These are phyloP conservation scores for Dichomitus squalens DNA, from an alignment of 1,284 basidiomycete species.

Conservation along the genomic window DNA sequence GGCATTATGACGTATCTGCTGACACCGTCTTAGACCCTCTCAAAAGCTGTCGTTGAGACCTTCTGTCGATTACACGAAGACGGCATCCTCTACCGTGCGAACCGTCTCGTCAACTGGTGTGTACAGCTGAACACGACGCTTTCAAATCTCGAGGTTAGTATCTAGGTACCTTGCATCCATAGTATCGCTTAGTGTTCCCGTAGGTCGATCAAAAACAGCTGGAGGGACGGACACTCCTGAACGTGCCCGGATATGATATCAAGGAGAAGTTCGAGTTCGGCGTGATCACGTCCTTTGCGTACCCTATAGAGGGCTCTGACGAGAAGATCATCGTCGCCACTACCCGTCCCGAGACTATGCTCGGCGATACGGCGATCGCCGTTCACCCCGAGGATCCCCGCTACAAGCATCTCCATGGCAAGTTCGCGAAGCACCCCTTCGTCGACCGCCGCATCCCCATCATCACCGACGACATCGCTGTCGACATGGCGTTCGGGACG, in stretches of 20 bases:
- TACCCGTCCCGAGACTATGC: slow-evolving; percentile 98
- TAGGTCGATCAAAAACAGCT: slow-evolving; percentile 94
- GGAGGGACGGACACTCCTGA: slow-evolving; percentile 86
- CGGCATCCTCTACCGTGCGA: slow-evolving; percentile 94
- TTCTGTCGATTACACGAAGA: slow-evolving; percentile 94
- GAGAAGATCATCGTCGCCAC: slow-evolving; percentile 95
- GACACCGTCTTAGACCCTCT: slow-evolving; percentile 54
- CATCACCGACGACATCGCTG: slow-evolving; percentile 76
- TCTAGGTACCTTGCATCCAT: neutral
- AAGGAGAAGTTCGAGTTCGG: slow-evolving; percentile 99
- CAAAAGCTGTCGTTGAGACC: slow-evolving; percentile 88
- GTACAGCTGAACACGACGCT: slow-evolving; percentile 94
- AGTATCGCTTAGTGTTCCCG: neutral
- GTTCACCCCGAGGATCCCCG: slow-evolving; percentile 93
- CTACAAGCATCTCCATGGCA: slow-evolving; percentile 97
- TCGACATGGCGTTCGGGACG: slow-evolving; percentile 97
- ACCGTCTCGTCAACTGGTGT: slow-evolving; percentile 99
- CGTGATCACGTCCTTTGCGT: slow-evolving; percentile 94
- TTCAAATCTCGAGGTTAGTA: slow-evolving; percentile 88
- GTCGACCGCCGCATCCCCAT: slow-evolving; percentile 88
- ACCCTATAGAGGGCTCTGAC: slow-evolving; percentile 88
- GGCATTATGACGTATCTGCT: neutral
- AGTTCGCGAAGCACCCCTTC: slow-evolving; percentile 93
- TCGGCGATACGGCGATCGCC: slow-evolving; percentile 97
- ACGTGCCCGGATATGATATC: slow-evolving; percentile 91